Evolutionary conservation across 371 early-diverging fungal genomes (phyloP).

Genomic region (Mortierella sp.): DNA sequence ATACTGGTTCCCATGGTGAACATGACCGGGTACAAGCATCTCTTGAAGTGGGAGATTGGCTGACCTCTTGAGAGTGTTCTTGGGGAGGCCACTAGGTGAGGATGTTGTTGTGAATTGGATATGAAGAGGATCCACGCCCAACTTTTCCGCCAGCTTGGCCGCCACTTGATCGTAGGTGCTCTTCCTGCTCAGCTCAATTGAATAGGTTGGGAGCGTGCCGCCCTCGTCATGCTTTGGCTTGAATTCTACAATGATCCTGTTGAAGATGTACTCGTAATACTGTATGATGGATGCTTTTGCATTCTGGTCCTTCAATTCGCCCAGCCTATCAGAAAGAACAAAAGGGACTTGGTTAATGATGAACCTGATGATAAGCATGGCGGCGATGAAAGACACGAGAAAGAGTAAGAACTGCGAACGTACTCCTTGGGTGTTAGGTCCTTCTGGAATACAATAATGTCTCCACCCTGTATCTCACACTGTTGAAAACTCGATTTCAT

Average conservation of each 20-base stretch:
- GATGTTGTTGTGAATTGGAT: constrained; percentile 69
- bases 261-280: constrained; percentile 79
- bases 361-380: no score
- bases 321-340: constrained; percentile 1
- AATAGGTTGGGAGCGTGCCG: constrained; percentile 26
- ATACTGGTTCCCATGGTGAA: constrained; percentile 13
- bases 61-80: constrained; percentile 58
- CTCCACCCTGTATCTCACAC: constrained; percentile 91
- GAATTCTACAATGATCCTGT: constrained; percentile 77
- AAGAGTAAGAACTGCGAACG: constrained; percentile 17
- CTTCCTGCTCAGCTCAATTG: constrained; percentile 70
- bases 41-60: constrained; percentile 66
- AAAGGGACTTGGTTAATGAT: neutral
- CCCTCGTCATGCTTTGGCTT: constrained; percentile 63
- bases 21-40: constrained; percentile 62
- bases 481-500: constrained; percentile 67
- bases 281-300: constrained; percentile 64
- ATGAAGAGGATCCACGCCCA: constrained; percentile 72
- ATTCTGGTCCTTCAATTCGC: constrained; percentile 35
- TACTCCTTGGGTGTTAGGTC: constrained; percentile 66
- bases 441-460: constrained; percentile 88
- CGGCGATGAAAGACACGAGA: no score
- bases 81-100: constrained; percentile 53
- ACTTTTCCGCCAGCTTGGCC: constrained; percentile 61
- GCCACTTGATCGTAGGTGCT: constrained; percentile 71